Base-by-base conservation (phyloP, 2,329 filamentous ascomycete genomes). In the Scedosporium boydii region DNA sequence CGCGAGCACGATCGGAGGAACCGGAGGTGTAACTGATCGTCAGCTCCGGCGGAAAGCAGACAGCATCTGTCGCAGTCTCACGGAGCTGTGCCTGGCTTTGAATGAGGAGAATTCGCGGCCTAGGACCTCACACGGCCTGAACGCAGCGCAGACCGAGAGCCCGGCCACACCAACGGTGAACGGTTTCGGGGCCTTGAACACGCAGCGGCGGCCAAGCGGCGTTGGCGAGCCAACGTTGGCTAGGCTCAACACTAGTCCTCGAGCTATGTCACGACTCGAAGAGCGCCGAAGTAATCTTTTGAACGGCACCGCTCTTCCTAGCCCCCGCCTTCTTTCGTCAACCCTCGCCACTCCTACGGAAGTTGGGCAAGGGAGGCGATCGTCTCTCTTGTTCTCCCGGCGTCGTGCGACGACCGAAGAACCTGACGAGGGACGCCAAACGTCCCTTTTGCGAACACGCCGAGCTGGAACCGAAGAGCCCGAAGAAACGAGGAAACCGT, bases 31-130 rank as follows among this genome's bases (percentile, higher is more conserved):
- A 10, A 87, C 90, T 1, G 93, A 99, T 71, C 86, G 95, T 59
- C 91, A 96, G 71, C 80, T 96, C 16, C 86, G 92, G 58, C 86
- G 93, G 65, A 97, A 96, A 74, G 91, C 91, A 29, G 93, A 99
- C 71, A 92, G 89, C 70, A 86, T 99, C 71, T 98, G 95, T 72
- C 88, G 93, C 61, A 95, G 90, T 70, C 77, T 99, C 66, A 98
- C 93, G 0, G 95, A 99, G 73, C 80, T 99, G 6, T 96, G 91
- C 71, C 83, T 99, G 62, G 90, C 92, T 0, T 78, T 99, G 61
- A 87, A 87, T 34, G 89, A 90, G 65, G 83, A 85, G 48, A 72
- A 71, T 3, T 70, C 72, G 16, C 60, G 60, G n/a, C 55, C 66
- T 18, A 44, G 27, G 10, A 42, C 57, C 14, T 18, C 46, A 6